Percentiles rank a stretch among this genome's conserved stretches.
phyloP scores from a whole-genome alignment of 2,329 filamentous ascomycete genomes.

The Aspergillus phoenicis region DNA sequence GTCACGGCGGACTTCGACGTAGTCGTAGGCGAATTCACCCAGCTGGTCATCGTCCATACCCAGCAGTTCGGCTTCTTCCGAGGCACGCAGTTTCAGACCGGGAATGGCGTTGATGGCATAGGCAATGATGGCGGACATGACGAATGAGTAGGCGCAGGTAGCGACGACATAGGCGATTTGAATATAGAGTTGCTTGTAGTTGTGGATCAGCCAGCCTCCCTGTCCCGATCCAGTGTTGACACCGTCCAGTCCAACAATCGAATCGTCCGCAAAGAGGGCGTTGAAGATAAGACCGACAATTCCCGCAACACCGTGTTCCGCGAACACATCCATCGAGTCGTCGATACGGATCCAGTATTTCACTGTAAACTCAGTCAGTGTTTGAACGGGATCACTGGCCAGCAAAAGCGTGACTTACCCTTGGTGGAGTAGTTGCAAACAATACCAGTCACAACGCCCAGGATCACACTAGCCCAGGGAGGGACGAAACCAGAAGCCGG shows the following conservation, averaged over 20 bases:
- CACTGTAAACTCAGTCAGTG: slow-evolving; percentile 44
- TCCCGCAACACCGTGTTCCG: slow-evolving; percentile 83
- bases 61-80: slow-evolving; percentile 67
- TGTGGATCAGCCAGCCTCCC: slow-evolving; percentile 71
- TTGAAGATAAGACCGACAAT: slow-evolving; percentile 79
- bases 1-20: slow-evolving; percentile 54
- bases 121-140: slow-evolving; percentile 68
- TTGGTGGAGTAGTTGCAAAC: slow-evolving; percentile 86
- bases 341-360: slow-evolving; percentile 78
- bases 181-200: slow-evolving; percentile 71
- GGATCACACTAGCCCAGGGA: slow-evolving; percentile 63
- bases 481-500: slow-evolving; percentile 79
- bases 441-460: slow-evolving; percentile 65
- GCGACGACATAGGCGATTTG: slow-evolving; percentile 70
- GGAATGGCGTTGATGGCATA: slow-evolving; percentile 72
- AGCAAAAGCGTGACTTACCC: slow-evolving; percentile 58
- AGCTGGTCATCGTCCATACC: slow-evolving; percentile 60
- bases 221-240: slow-evolving; percentile 50
- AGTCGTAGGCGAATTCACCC: slow-evolving; percentile 56
- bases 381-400: background rate
- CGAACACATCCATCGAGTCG: slow-evolving; percentile 87
- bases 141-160: slow-evolving; percentile 67
- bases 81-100: slow-evolving; percentile 68
- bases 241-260: slow-evolving; percentile 74
- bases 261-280: slow-evolving; percentile 73